These are phyloP conservation scores for Primulina tabacum DNA, from an alignment of 257 asterid genomes.

Conservation along the genomic window DNA sequence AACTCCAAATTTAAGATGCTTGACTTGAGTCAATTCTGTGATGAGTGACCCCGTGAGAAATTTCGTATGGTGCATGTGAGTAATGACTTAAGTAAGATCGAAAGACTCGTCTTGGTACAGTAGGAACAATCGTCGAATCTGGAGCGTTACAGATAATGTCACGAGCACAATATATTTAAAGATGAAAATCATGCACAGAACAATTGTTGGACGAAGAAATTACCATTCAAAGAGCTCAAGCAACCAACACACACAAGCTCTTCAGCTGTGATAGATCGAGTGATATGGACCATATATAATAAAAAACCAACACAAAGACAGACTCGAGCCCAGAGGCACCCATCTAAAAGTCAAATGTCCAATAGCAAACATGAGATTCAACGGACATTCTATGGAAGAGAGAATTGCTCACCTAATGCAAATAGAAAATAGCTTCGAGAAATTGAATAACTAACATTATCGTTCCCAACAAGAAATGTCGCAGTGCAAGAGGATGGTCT, in stretches of 20 bases:
- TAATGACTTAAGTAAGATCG: no score
- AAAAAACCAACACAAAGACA: neutral
- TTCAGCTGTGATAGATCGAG: neutral
- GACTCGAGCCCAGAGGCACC: neutral
- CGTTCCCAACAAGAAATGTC: slow-evolving; percentile 79
- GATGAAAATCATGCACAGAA: neutral
- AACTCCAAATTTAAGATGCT: no score
- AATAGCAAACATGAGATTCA: neutral
- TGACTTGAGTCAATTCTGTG: no score
- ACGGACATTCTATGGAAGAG: slow-evolving; percentile 3
- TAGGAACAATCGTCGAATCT: no score
- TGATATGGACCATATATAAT: neutral
- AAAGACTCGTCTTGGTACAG: no score
- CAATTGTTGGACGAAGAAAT: neutral
- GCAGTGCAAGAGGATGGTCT: slow-evolving; percentile 87
- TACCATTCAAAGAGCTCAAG: neutral
- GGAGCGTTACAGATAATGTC: neutral
- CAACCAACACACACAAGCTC: neutral
- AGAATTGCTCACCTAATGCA: slow-evolving; percentile 56
- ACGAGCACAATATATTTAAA: neutral
- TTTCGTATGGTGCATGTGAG: no score
- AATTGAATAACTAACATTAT: slow-evolving; percentile 69
- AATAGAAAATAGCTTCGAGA: slow-evolving; percentile 70
- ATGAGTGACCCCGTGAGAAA: no score
- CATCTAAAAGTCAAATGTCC: neutral